Evolutionary conservation across 2,329 filamentous ascomycete genomes (phyloP).

Genomic region (Talaromyces sp.): DNA sequence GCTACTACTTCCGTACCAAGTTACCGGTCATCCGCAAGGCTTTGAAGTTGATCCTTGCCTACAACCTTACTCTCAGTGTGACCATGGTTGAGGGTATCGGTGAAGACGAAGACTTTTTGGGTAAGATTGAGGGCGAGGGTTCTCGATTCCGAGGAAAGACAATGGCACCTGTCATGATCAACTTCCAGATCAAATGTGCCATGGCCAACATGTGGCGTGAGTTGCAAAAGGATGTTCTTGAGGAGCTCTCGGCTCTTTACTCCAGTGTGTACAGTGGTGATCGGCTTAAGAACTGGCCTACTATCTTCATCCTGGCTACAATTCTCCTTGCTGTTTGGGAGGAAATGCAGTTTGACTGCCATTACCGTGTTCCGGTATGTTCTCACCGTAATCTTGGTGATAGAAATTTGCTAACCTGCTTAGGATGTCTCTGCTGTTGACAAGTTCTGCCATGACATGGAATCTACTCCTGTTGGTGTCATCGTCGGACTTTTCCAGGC

Average conservation of each 20-base stretch:
- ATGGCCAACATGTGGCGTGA: slow-evolving; percentile 98
- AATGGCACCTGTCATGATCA: slow-evolving; percentile 96
- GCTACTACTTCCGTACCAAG: slow-evolving; percentile 86
- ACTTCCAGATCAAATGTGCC: slow-evolving; percentile 98
- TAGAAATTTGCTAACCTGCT: not conserved
- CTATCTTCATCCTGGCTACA: slow-evolving; percentile 94
- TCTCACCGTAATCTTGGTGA: not conserved
- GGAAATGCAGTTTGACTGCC: slow-evolving; percentile 97
- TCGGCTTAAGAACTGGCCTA: slow-evolving; percentile 98
- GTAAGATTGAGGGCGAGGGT: slow-evolving; percentile 79
- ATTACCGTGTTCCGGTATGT: slow-evolving; percentile 75
- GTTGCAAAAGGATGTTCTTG: slow-evolving; percentile 90
- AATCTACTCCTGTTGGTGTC: slow-evolving; percentile 90
- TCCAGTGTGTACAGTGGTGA: slow-evolving; percentile 98
- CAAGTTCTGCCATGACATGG: slow-evolving; percentile 97
- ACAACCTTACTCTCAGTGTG: slow-evolving; percentile 92
- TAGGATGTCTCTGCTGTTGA: slow-evolving; percentile 74
- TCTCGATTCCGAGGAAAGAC: slow-evolving; percentile 89
- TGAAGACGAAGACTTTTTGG: slow-evolving; percentile 72
- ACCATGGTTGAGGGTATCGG: slow-evolving; percentile 90
- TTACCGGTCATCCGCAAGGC: slow-evolving; percentile 90
- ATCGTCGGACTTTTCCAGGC: slow-evolving; percentile 96
- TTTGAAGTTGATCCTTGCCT: slow-evolving; percentile 89
- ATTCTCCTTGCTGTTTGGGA: slow-evolving; percentile 95
- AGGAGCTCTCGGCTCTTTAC: slow-evolving; percentile 88